Conservation (phyloP, 78 protist species). For the Dictyostelium firmibasis region DNA sequence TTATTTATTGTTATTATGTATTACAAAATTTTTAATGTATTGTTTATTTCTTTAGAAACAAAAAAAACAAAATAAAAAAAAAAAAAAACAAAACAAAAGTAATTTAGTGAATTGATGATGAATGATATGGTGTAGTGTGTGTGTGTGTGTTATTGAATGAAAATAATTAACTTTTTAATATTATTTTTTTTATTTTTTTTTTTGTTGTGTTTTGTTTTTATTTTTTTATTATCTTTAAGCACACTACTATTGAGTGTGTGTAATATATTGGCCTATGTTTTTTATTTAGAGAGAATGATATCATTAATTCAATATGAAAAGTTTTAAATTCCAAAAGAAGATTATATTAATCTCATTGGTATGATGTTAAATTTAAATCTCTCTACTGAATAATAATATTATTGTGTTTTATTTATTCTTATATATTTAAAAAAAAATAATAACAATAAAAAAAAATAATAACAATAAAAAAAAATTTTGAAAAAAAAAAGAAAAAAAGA, state of each 20-base stretch:
- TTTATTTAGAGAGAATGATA: not conserved
- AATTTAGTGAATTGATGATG: no score
- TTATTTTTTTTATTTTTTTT: no score
- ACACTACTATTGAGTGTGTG: no score
- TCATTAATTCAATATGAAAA: not conserved
- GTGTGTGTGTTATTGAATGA: not conserved
- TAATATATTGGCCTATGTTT: no score
- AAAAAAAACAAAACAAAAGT: no score
- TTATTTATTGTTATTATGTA: not conserved
- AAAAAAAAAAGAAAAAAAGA: not conserved
- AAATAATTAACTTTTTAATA: no score
- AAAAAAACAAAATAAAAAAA: not conserved
- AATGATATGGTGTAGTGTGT: not conserved
- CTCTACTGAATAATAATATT: not conserved
- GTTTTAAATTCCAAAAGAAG: not conserved
- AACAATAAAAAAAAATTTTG: not conserved
- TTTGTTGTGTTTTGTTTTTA: not conserved
- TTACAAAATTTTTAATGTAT: not conserved
- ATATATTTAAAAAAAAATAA: not conserved
- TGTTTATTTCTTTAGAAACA: not conserved
- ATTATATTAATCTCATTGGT: not conserved
- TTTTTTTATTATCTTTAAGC: not conserved
- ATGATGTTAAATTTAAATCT: not conserved
- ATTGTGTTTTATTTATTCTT: not conserved
- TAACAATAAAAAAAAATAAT: not conserved